phyloP scores from a whole-genome alignment of 345 rosid genomes.

The Garcia nutans region DNA sequence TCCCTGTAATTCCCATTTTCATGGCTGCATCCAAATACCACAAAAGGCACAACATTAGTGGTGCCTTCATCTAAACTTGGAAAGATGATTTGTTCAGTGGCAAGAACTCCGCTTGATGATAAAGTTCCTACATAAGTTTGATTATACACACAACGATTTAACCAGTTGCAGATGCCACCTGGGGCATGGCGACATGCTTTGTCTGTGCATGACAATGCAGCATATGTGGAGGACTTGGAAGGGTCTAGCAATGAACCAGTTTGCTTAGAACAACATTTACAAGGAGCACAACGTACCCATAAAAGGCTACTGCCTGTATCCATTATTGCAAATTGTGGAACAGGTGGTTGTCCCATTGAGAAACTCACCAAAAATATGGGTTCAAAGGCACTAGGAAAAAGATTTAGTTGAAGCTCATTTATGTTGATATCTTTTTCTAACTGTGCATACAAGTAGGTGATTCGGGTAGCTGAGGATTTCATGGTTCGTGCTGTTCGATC shows the following conservation, averaged over 20 bases:
- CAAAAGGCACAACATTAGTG: slow-evolving; percentile 11
- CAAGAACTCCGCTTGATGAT: slow-evolving; percentile 43
- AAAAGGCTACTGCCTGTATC: slow-evolving; percentile 65
- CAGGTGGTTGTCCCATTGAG: slow-evolving; percentile 59
- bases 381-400: slow-evolving; percentile 24
- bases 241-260: slow-evolving; percentile 40
- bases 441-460: slow-evolving; percentile 27
- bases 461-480: slow-evolving; percentile 32
- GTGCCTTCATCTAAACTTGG: slow-evolving; percentile 38
- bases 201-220: slow-evolving; percentile 33
- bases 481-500: slow-evolving; percentile 25
- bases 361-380: slow-evolving; percentile 39
- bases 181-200: slow-evolving; percentile 28
- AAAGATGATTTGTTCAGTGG: slow-evolving; percentile 45
- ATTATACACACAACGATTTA: slow-evolving; percentile 37
- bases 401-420: slow-evolving; percentile 32
- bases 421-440: slow-evolving; percentile 7
- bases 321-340: slow-evolving; percentile 48
- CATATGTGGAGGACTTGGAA: slow-evolving; percentile 44
- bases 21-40: slow-evolving; percentile 53
- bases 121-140: slow-evolving; percentile 30
- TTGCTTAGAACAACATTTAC: slow-evolving; percentile 32
- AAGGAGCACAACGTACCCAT: slow-evolving; percentile 59
- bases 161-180: slow-evolving; percentile 18
- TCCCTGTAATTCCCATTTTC: slow-evolving; percentile 36